Evolutionary conservation across 257 asterid species (phyloP), one percentile per base, ranked within the genome.

Genomic region (Solanum sejunctum): DNA sequence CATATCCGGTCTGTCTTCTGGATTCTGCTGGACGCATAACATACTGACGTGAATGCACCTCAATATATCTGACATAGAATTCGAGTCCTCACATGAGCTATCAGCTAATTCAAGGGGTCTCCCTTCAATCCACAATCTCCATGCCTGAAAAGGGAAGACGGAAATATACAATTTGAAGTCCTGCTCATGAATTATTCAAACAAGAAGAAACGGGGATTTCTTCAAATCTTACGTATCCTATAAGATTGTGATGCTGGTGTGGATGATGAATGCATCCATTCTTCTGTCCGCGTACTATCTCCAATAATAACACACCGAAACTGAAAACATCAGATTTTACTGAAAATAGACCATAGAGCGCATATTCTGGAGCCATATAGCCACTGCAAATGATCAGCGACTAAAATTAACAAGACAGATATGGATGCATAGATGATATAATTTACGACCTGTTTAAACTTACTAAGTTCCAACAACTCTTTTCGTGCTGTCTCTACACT

Each of bases 251-350:
- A 51, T 70, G 51, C 49, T 78, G 86, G 36, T 88, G 88, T 55
- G 47, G 10, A 51, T 84, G 81, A 57, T 77, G 41, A 54, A 83
- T 83, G 43, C 80, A 84, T 78, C 88, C 82, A 17, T 85, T 88
- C 64, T 82, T 88, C 82, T 80, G 80, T 17, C 90, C 87, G 28
- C 85, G 80, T 2, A 88, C 81, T n/a, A 85, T 85, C 79, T 88
- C 88, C 32, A 88, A 57, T 52, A 88, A 64, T 56, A 88, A 51
- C 36, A 88, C 88, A 15, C 90, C 90, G 6, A 83, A 85, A 77
- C 90, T 88, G 20, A 85, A 85, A 0, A 85, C 90, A 18, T 88
- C 88, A n/a, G 90, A 88, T 85, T 88, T 88, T 73, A 88, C 87
- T 3, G 90, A 88, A 63, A 88, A 88, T 51, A 88, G 43, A 43